These are phyloP conservation scores for Tolypocladium capitatum DNA, from an alignment of 2,329 filamentous ascomycete species.

Conservation along the genomic window DNA sequence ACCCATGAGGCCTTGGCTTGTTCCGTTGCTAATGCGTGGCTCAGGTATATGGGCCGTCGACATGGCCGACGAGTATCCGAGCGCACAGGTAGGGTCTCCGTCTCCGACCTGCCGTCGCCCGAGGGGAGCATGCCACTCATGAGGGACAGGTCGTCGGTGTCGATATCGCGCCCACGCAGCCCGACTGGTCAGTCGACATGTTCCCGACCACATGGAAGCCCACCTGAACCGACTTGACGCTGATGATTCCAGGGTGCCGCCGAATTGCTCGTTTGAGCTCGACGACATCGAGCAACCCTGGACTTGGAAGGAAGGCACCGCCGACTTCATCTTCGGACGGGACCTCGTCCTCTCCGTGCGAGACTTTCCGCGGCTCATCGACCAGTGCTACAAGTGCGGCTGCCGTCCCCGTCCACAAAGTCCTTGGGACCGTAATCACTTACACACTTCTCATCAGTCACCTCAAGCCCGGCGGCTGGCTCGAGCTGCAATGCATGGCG, in stretches of 20 bases:
- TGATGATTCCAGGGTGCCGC: slow-evolving; percentile 18
- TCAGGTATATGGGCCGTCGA: slow-evolving; percentile 20
- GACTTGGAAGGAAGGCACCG: slow-evolving; percentile 21
- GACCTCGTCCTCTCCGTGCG: slow-evolving; percentile 16
- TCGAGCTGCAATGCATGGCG: slow-evolving; percentile 18
- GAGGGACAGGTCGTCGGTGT: slow-evolving; percentile 10
- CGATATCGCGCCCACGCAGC: slow-evolving; percentile 12
- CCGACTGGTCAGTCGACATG: slow-evolving; percentile 7
- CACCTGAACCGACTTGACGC: no score
- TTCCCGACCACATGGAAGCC: background rate
- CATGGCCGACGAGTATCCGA: slow-evolving; percentile 23
- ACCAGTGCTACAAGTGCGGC: slow-evolving; percentile 19
- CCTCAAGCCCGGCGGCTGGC: slow-evolving; percentile 20
- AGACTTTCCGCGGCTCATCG: slow-evolving; percentile 18
- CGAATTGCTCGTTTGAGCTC: slow-evolving; percentile 22
- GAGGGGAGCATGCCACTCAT: background rate
- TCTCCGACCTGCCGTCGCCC: background rate
- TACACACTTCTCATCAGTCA: slow-evolving; percentile 6
- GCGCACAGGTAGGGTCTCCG: slow-evolving; percentile 6
- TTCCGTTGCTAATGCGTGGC: background rate
- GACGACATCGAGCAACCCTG: slow-evolving; percentile 22
- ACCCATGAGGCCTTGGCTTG: background rate
- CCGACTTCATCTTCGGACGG: slow-evolving; percentile 22
- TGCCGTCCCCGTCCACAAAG: background rate
- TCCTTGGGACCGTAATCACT: background rate